These are phyloP conservation scores for Cordyceps sp. DNA, from an alignment of 2,329 filamentous ascomycete species.

Conservation along the genomic window DNA sequence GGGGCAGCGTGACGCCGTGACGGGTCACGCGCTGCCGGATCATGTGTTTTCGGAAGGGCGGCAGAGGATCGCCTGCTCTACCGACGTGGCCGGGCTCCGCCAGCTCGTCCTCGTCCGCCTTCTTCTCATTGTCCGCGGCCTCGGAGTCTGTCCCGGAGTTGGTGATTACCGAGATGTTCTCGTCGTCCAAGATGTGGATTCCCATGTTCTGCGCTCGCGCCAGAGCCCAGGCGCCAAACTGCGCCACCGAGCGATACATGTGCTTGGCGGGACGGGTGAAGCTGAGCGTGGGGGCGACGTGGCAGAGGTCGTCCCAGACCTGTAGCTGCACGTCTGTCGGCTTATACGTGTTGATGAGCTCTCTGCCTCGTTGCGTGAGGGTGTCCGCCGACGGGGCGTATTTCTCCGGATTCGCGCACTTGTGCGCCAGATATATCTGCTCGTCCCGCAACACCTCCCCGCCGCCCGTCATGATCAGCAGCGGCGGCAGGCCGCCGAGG, in stretches of 20 bases:
- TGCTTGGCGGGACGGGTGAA: constrained; percentile 92
- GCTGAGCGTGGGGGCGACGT: constrained; percentile 82
- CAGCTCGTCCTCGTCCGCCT: constrained; percentile 7
- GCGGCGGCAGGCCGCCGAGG: constrained; percentile 73
- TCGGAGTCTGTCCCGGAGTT: constrained; percentile 26
- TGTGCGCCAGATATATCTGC: constrained; percentile 89
- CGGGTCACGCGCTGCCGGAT: constrained; percentile 75
- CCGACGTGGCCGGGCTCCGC: constrained; percentile 38
- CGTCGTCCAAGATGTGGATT: constrained; percentile 71
- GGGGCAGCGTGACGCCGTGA: constrained; percentile 55
- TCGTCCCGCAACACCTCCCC: constrained; percentile 85
- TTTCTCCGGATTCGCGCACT: constrained; percentile 66
- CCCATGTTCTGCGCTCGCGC: constrained; percentile 64
- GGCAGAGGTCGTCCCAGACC: constrained; percentile 90
- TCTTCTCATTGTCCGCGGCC: constrained; percentile 7
- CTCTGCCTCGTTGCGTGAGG: constrained; percentile 44
- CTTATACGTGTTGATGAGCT: constrained; percentile 47
- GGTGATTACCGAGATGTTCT: constrained; percentile 60
- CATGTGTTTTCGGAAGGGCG: constrained; percentile 71
- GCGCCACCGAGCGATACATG: constrained; percentile 85
- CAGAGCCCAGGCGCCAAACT: constrained; percentile 85
- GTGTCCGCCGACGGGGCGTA: constrained; percentile 54
- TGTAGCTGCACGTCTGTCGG: constrained; percentile 89
- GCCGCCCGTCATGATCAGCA: constrained; percentile 75
- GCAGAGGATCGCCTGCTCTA: constrained; percentile 72